phyloP scores from a whole-genome alignment of 2,329 filamentous ascomycete species.

The Sclerotinia minor region DNA sequence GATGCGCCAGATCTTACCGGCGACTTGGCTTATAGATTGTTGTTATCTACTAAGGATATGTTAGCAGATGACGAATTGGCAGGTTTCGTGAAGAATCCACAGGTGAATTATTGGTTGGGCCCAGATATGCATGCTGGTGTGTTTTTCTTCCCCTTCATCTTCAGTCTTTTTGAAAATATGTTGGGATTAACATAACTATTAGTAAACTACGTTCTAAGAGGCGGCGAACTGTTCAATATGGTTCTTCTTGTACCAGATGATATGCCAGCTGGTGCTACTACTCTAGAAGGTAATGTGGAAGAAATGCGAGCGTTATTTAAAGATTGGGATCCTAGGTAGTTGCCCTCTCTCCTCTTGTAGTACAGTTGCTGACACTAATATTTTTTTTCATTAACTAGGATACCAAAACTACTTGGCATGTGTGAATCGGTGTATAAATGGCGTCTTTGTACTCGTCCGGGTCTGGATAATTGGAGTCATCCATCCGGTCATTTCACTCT shows the following conservation, averaged over 20 bases:
- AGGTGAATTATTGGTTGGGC: constrained; percentile 50
- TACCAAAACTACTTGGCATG: constrained; percentile 56
- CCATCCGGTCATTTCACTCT: constrained; percentile 56
- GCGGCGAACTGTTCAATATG: constrained; percentile 49
- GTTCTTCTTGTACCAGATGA: constrained; percentile 47
- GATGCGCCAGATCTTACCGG: constrained; percentile 52
- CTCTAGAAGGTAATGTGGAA: constrained; percentile 45
- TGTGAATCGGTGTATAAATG: constrained; percentile 62
- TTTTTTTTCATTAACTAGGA: constrained; percentile 29
- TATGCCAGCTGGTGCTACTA: constrained; percentile 42
- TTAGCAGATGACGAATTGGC: constrained; percentile 46
- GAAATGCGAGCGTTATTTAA: constrained; percentile 47
- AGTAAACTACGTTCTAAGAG: constrained; percentile 50
- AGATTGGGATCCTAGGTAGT: constrained; percentile 46
- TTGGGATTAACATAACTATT: neutral
- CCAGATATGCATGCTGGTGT: constrained; percentile 50
- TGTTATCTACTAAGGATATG: constrained; percentile 48
- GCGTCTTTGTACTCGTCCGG: constrained; percentile 57
- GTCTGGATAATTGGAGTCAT: constrained; percentile 59
- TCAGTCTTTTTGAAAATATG: neutral
- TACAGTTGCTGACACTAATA: too few relatives aligned
- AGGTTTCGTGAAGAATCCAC: constrained; percentile 44
- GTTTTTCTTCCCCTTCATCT: neutral
- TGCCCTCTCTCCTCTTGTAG: neutral
- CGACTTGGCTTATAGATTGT: constrained; percentile 48